phyloP scores from a whole-genome alignment of 345 rosid species.

The Eucalyptus sideroxylon region DNA sequence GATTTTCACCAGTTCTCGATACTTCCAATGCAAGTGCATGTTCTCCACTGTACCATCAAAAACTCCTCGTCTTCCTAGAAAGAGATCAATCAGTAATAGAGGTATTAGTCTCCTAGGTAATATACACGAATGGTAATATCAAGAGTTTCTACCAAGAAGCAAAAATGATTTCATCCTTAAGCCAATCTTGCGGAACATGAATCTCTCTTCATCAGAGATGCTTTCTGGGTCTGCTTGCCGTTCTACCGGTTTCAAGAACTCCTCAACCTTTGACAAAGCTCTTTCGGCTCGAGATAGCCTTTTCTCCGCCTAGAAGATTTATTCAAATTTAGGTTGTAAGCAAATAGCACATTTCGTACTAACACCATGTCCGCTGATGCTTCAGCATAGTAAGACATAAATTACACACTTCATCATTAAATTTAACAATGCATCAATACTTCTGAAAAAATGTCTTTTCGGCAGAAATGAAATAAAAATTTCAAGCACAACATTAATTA shows the following conservation, averaged over 20 bases:
- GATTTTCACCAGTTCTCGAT: slow-evolving; percentile 81
- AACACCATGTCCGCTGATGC: neutral
- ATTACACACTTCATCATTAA: neutral
- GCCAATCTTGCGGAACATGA: slow-evolving; percentile 95
- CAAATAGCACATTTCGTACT: neutral
- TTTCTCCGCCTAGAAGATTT: slow-evolving; percentile 41
- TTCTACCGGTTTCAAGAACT: slow-evolving; percentile 51
- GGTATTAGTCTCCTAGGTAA: neutral
- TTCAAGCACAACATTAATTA: neutral
- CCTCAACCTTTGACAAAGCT: slow-evolving; percentile 72
- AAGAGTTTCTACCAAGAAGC: slow-evolving; percentile 59
- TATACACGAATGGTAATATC: neutral
- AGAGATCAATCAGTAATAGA: neutral
- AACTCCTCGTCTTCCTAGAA: slow-evolving; percentile 86
- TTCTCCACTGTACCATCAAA: slow-evolving; percentile 95
- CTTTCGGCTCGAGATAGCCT: slow-evolving; percentile 68
- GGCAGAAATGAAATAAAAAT: neutral
- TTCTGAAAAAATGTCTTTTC: neutral
- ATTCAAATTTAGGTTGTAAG: neutral
- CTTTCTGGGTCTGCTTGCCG: slow-evolving; percentile 63
- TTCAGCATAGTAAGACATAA: neutral
- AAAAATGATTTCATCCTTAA: slow-evolving; percentile 90
- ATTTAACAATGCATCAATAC: neutral
- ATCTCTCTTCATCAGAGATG: slow-evolving; percentile 91
- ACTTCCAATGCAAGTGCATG: slow-evolving; percentile 99